Conservation (phyloP, 2,329 filamentous ascomycete genomes). For the Cladophialophora chaetospira region DNA sequence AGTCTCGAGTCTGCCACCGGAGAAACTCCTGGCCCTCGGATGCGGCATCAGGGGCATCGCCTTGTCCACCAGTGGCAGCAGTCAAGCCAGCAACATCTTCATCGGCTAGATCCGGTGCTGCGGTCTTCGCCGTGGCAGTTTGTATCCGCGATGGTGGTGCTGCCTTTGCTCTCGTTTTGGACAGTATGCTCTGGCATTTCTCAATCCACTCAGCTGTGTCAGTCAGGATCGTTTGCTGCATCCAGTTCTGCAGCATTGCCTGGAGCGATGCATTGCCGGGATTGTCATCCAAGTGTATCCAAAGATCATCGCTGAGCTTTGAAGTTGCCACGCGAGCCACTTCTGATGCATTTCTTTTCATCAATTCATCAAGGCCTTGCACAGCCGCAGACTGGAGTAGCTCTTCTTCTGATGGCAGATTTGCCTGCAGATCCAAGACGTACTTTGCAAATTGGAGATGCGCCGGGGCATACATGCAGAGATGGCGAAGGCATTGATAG, state of each 20-base stretch:
- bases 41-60: slow-evolving; percentile 53
- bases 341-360: slow-evolving; percentile 86
- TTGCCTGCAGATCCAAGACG: slow-evolving; percentile 76
- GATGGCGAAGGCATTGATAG: slow-evolving; percentile 81
- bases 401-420: slow-evolving; percentile 69
- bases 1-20: slow-evolving; percentile 92
- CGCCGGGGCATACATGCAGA: slow-evolving; percentile 87
- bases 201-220: slow-evolving; percentile 86
- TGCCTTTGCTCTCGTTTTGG: slow-evolving; percentile 76
- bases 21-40: slow-evolving; percentile 77
- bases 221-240: slow-evolving; percentile 80
- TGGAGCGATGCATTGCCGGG: slow-evolving; percentile 78
- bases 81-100: slow-evolving; percentile 97
- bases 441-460: slow-evolving; percentile 84
- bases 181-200: slow-evolving; percentile 83
- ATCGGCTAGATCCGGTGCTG: slow-evolving; percentile 80
- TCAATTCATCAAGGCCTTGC: slow-evolving; percentile 87
- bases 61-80: slow-evolving; percentile 64
- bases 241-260: slow-evolving; percentile 89
- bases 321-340: slow-evolving; percentile 74
- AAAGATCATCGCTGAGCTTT: slow-evolving; percentile 86
- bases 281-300: slow-evolving; percentile 79
- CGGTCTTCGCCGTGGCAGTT: slow-evolving; percentile 40
- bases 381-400: slow-evolving; percentile 78
- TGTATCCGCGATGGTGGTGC: slow-evolving; percentile 38